These are phyloP conservation scores for Clarireedia monteithiana DNA, from an alignment of 2,329 filamentous ascomycete genomes.

Conservation along the genomic window DNA sequence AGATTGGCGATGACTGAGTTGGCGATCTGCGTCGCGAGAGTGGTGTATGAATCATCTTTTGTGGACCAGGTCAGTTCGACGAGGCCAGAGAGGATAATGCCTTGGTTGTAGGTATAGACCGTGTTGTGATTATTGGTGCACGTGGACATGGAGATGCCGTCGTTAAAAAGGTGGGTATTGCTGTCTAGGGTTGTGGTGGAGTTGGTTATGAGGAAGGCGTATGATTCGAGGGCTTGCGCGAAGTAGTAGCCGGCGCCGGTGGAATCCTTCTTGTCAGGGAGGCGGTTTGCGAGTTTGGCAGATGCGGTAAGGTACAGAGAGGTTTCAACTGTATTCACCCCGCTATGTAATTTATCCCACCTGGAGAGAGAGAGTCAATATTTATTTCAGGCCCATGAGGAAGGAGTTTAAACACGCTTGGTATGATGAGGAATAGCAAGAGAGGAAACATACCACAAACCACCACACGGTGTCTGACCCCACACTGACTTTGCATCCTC, in stretches of 20 bases:
- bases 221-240: constrained; percentile 43
- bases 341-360: constrained; percentile 46
- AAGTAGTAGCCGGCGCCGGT: constrained; percentile 43
- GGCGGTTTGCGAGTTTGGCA: constrained; percentile 47
- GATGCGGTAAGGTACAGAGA: constrained; percentile 48
- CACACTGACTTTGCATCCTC: constrained; percentile 46
- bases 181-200: constrained; percentile 42
- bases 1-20: constrained; percentile 42
- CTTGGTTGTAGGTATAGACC: constrained; percentile 51
- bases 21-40: constrained; percentile 47
- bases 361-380: constrained; percentile 6
- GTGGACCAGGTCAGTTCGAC: constrained; percentile 48
- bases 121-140: constrained; percentile 41
- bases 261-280: constrained; percentile 36
- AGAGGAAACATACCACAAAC: constrained; percentile 35
- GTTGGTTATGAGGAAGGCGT: constrained; percentile 40
- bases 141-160: constrained; percentile 38
- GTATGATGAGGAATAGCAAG: neutral
- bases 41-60: constrained; percentile 33
- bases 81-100: constrained; percentile 51
- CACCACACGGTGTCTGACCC: constrained; percentile 42
- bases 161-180: constrained; percentile 41
- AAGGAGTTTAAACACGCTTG: neutral
- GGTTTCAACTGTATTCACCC: constrained; percentile 50
- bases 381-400: neutral